phyloP scores from a whole-genome alignment of 371 early-diverging fungal genomes.

The Parasitella parasitica region DNA sequence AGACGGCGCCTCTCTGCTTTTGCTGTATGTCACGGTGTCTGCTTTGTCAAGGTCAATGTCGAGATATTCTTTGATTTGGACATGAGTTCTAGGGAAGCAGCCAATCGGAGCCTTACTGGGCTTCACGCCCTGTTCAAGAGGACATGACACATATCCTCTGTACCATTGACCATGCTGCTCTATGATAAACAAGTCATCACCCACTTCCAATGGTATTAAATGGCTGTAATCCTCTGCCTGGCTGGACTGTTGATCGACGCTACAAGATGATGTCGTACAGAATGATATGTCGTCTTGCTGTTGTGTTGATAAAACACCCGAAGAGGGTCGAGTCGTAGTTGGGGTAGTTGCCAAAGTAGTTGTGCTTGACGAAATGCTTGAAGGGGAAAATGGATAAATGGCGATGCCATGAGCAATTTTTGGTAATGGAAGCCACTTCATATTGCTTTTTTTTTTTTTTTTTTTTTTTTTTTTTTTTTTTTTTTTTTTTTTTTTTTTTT shows the following conservation, averaged over 20 bases:
- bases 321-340: conserved; percentile 23
- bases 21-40: conserved; percentile 1
- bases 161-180: conserved; percentile 64
- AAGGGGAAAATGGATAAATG: conserved; percentile 52
- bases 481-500: not conserved
- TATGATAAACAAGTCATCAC: conserved; percentile 56
- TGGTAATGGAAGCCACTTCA: conserved; percentile 56
- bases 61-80: conserved; percentile 55
- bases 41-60: conserved; percentile 32
- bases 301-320: conserved; percentile 14
- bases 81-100: conserved; percentile 62
- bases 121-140: conserved; percentile 40
- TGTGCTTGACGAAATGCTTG: conserved; percentile 1
- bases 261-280: conserved; percentile 29
- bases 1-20: conserved; percentile 4
- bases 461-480: not conserved
- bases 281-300: conserved; percentile 25
- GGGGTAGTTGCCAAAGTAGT: not conserved
- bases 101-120: conserved; percentile 55
- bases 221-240: conserved; percentile 36
- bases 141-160: conserved; percentile 63
- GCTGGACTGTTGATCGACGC: conserved; percentile 21
- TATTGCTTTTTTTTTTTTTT: not conserved
- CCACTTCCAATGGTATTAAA: conserved; percentile 53
- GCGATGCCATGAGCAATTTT: conserved; percentile 55